phyloP scores from a whole-genome alignment of 2,329 filamentous ascomycete species.

The Claviceps sp. region DNA sequence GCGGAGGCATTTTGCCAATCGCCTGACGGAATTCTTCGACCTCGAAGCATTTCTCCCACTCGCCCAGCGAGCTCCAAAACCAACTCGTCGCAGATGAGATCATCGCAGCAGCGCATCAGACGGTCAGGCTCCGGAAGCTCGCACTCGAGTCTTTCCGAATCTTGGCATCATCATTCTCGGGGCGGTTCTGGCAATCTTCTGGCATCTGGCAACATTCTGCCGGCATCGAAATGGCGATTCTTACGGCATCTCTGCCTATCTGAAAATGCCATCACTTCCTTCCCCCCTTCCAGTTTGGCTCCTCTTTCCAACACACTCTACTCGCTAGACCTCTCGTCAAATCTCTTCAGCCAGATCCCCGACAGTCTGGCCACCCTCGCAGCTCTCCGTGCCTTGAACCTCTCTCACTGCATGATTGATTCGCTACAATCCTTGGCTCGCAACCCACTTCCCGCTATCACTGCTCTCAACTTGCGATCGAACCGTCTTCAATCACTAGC shows the following conservation, averaged over 20 bases:
- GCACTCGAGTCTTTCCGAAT: slow-evolving; percentile 61
- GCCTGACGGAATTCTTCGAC: slow-evolving; percentile 34
- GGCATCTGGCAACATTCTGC: slow-evolving; percentile 51
- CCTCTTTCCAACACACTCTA: slow-evolving; percentile 80
- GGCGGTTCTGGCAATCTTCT: slow-evolving; percentile 71
- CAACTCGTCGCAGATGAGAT: slow-evolving; percentile 51
- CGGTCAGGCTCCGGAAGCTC: slow-evolving; percentile 89
- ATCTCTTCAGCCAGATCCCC: slow-evolving; percentile 87
- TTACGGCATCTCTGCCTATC: slow-evolving; percentile 81
- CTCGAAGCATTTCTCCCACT: slow-evolving; percentile 68
- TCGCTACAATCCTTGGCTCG: slow-evolving; percentile 77
- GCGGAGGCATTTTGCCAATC: slow-evolving; percentile 31
- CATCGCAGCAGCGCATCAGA: slow-evolving; percentile 63
- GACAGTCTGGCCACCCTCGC: slow-evolving; percentile 79
- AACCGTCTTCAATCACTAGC: slow-evolving; percentile 81
- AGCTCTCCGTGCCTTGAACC: slow-evolving; percentile 78
- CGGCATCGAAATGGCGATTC: slow-evolving; percentile 87
- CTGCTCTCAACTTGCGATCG: slow-evolving; percentile 76
- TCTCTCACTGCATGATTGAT: slow-evolving; percentile 96
- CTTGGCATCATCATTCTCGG: slow-evolving; percentile 45
- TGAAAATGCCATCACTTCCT: slow-evolving; percentile 77
- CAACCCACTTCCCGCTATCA: slow-evolving; percentile 84
- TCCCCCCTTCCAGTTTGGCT: slow-evolving; percentile 60
- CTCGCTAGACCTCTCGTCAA: slow-evolving; percentile 83
- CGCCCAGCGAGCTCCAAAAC: slow-evolving; percentile 66